Evolutionary conservation across 495 filamentous ascomycete genomes (phyloP), one percentile per base, ranked within the genome.

Genomic region (Aspergillus affinis): DNA sequence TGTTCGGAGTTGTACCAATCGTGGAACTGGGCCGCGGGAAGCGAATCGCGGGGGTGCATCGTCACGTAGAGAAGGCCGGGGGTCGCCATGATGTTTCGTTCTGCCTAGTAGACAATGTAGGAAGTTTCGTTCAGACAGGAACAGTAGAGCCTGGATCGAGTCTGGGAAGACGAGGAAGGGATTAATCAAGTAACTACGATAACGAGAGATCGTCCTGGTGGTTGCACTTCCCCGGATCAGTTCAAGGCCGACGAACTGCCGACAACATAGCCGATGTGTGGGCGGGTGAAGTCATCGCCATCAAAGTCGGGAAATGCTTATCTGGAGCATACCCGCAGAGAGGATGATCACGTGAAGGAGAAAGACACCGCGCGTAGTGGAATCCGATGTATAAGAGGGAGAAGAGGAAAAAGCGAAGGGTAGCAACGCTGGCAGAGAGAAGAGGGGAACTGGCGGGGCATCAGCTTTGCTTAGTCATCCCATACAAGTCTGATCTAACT

Each of bases 1-100:
- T 94, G 90, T 72, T 94, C 90, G 70, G 88, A 90, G 77, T 93
- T 90, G 77, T 94, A 94, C 90, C 90, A 94, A 69, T 93, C 90
- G 73, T 92, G 88, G 76, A 93, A 92, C 67, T 89, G 85, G 58
- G 83, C 77, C 48, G 79, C 67, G n/a, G 85, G 80, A 54, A 91
- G 79, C 29, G 79, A 81, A 61, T 78, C 76, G 61, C 79, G 77
- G 62, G 88, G 88, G 68, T 90, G 84, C 88, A 91, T 91, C 23
- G 88, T 90, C 68, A 91, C 89, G 66, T 86, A 90, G 65, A 92
- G 84, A 63, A 90, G 83, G 48, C 89, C 89, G 18, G 86, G 66
- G 29, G 74, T 74, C 54, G 70, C 70, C 75, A 78, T 78, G 51
- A 48, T 74, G 67, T 55, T 46, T 49, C 51, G 19, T 20, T 18